Evolutionary conservation across 2,329 filamentous ascomycete species (phyloP).

Genomic region (Lachnum nothofagi): DNA sequence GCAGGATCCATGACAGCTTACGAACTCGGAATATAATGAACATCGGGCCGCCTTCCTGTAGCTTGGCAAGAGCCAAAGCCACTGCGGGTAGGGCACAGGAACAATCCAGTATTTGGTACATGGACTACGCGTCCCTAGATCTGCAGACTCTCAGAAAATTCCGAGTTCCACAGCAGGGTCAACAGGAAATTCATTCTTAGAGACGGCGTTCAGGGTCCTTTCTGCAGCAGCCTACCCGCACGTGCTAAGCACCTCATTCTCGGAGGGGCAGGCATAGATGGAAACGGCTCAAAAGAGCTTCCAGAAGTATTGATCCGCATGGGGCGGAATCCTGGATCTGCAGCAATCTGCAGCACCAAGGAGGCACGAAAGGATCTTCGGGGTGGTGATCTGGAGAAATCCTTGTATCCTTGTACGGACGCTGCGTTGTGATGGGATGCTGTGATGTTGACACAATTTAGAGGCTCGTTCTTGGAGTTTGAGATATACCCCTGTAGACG

Average conservation of each 20-base stretch:
- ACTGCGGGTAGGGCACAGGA: neutral
- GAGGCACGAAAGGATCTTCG: neutral
- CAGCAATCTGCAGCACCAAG: neutral
- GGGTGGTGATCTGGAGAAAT: neutral
- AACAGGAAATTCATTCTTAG: neutral
- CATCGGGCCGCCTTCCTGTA: conserved; percentile 11
- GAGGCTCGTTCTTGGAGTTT: no score
- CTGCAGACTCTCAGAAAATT: neutral
- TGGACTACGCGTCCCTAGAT: neutral
- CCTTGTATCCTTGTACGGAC: neutral
- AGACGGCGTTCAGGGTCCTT: neutral
- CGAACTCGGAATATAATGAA: neutral
- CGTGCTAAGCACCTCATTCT: neutral
- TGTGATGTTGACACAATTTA: no score
- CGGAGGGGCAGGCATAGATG: neutral
- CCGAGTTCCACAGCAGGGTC: neutral
- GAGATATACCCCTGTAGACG: no score
- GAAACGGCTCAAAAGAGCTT: neutral
- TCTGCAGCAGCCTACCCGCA: neutral
- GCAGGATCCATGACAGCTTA: conserved; percentile 3
- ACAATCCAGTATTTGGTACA: neutral
- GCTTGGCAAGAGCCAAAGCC: neutral
- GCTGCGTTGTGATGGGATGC: neutral
- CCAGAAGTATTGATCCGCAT: neutral
- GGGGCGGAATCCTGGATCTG: neutral